Evolutionary conservation across 345 rosid species (phyloP).

Genomic region (Citrus mangshanensis): DNA sequence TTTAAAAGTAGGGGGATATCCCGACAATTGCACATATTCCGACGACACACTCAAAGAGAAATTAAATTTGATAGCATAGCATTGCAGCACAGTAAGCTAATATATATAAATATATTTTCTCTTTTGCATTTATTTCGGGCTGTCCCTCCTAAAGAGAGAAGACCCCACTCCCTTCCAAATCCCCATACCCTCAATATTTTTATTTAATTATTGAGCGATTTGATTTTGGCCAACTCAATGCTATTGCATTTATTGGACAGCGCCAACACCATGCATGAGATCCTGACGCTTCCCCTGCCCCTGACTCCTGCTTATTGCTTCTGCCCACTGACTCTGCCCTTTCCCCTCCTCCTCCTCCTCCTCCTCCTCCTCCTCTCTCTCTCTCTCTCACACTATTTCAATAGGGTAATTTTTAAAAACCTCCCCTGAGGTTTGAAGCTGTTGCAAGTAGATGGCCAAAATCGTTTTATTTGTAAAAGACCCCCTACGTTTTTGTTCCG

Average conservation of each 20-base stretch:
- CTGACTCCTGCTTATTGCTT: background rate
- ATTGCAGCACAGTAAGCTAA: too few species aligned
- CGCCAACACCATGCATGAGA: slow-evolving; percentile 40
- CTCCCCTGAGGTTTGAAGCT: too few species aligned
- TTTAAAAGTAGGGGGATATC: slow-evolving; percentile 26
- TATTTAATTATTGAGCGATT: background rate
- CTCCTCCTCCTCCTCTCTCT: too few species aligned
- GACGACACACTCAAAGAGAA: background rate
- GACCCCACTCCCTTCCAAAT: background rate
- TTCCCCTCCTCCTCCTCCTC: background rate
- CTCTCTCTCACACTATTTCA: background rate
- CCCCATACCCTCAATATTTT: background rate
- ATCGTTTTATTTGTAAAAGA: too few species aligned
- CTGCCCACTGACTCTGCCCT: background rate
- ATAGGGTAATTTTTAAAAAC: too few species aligned
- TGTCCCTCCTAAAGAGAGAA: slow-evolving; percentile 20
- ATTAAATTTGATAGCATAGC: too few species aligned
- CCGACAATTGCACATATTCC: slow-evolving; percentile 29
- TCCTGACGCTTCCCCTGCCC: background rate
- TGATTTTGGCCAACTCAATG: slow-evolving; percentile 28
- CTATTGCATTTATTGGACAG: slow-evolving; percentile 44
- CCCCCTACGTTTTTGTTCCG: too few species aligned
- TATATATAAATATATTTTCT: too few species aligned
- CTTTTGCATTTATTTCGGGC: slow-evolving; percentile 38
- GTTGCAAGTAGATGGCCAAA: too few species aligned